These are phyloP conservation scores for Mortierella alpina DNA, from an alignment of 192 early-diverging fungal species.

Conservation along the genomic window DNA sequence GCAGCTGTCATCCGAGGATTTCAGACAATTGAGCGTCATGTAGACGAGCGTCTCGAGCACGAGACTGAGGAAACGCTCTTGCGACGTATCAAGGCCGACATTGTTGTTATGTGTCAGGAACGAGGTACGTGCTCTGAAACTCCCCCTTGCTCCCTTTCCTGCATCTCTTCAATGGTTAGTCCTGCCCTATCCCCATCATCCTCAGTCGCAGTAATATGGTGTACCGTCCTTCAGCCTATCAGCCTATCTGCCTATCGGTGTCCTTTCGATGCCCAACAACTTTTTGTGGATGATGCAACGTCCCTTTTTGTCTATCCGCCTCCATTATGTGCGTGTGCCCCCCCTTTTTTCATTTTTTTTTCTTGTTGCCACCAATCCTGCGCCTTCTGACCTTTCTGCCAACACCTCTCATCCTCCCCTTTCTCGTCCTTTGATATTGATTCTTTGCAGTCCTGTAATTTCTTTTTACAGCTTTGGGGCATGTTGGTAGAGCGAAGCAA, in stretches of 20 bases:
- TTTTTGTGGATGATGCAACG: no score
- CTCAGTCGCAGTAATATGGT: not conserved
- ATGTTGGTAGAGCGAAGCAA: no score
- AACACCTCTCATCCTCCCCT: no score
- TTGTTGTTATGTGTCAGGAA: conserved; percentile 80
- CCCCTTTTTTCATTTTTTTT: no score
- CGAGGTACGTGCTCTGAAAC: conserved; percentile 62
- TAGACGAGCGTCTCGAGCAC: conserved; percentile 54
- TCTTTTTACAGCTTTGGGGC: no score
- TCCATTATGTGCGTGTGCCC: no score
- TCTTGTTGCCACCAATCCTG: no score
- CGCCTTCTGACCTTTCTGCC: no score
- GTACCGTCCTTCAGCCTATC: not conserved
- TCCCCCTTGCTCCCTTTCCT: conserved; percentile 3
- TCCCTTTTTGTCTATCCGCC: no score
- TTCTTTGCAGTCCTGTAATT: no score
- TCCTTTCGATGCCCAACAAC: not conserved
- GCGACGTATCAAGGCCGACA: conserved; percentile 74
- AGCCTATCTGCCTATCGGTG: not conserved
- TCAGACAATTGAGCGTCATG: conserved; percentile 52
- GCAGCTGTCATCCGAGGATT: conserved; percentile 21
- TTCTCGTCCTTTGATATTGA: no score
- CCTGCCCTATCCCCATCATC: not conserved
- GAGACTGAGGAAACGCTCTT: conserved; percentile 71
- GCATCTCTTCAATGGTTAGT: not conserved